phyloP scores from a whole-genome alignment of 352 stramenopile genomes.

The Thraustochytrium striatum region DNA sequence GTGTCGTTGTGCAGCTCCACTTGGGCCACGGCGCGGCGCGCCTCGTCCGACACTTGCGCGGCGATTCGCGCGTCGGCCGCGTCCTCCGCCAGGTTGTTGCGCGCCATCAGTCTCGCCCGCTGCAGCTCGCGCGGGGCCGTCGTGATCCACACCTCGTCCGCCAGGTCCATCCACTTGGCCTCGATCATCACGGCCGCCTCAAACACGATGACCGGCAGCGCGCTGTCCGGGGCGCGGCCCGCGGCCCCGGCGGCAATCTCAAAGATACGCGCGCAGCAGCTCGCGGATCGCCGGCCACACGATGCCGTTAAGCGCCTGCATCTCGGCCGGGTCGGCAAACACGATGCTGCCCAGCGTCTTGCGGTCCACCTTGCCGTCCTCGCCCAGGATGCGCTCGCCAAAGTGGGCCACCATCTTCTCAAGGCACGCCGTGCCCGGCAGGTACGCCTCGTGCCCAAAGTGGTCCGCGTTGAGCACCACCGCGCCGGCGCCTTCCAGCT shows the following conservation, averaged over 20 bases:
- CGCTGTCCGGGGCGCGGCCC: neutral
- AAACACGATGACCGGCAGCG: constrained; percentile 14
- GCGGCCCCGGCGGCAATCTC: neutral
- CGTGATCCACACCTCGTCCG: constrained; percentile 40
- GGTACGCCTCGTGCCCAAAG: constrained; percentile 48
- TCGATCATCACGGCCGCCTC: constrained; percentile 46
- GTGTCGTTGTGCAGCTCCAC: constrained; percentile 10
- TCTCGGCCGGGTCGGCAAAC: constrained; percentile 25
- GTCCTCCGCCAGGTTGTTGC: constrained; percentile 42
- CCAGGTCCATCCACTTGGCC: constrained; percentile 46
- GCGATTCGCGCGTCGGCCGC: constrained; percentile 23
- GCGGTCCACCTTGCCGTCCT: constrained; percentile 40
- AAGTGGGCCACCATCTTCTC: constrained; percentile 40
- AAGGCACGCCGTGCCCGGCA: constrained; percentile 27
- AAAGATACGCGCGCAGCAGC: neutral
- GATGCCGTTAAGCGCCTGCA: constrained; percentile 36
- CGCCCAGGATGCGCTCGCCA: constrained; percentile 32
- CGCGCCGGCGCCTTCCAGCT: constrained; percentile 7
- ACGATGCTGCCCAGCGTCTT: constrained; percentile 41
- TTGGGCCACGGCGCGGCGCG: constrained; percentile 15
- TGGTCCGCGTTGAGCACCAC: constrained; percentile 43
- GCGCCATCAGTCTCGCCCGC: constrained; percentile 18
- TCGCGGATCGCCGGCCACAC: constrained; percentile 41
- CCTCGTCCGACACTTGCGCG: constrained; percentile 36
- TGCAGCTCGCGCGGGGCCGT: neutral